Percentiles rank a stretch among this genome's conserved stretches.
Conservation (phyloP, 2,329 filamentous ascomycete species). For the Penicillium sp. region DNA sequence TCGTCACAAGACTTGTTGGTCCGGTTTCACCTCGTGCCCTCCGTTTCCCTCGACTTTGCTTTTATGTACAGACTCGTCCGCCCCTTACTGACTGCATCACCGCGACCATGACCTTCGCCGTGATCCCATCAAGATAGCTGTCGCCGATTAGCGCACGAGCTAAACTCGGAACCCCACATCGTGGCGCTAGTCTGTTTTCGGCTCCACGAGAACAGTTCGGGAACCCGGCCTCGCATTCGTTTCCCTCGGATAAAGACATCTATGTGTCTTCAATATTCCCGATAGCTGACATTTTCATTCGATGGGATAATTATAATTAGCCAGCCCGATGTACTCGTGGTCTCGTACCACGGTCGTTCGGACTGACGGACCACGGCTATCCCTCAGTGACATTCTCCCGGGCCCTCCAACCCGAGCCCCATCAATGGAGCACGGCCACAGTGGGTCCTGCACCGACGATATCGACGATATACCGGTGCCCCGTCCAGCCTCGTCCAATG, state of each 20-base stretch:
- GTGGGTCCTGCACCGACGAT: slow-evolving; percentile 1
- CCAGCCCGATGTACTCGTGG: too few relatives aligned
- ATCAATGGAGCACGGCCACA: not conserved
- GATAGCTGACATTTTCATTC: too few relatives aligned
- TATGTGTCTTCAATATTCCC: too few relatives aligned
- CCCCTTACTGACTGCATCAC: too few relatives aligned
- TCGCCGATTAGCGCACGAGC: slow-evolving; percentile 10
- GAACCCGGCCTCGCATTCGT: not conserved
- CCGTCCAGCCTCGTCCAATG: slow-evolving; percentile 9
- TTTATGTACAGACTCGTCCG: too few relatives aligned
- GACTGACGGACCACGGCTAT: slow-evolving; percentile 18
- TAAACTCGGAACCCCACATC: slow-evolving; percentile 21
- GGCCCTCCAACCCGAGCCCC: slow-evolving; percentile 9
- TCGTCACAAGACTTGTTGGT: not conserved
- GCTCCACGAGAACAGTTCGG: slow-evolving; percentile 21
- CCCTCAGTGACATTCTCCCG: slow-evolving; percentile 18
- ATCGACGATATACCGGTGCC: not conserved
- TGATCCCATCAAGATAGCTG: not conserved
- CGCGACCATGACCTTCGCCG: too few relatives aligned
- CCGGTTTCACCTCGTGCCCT: not conserved
- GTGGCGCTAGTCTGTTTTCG: slow-evolving; percentile 7
- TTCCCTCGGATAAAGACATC: slow-evolving; percentile 11
- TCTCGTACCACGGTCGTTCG: not conserved
- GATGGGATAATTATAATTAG: too few relatives aligned
- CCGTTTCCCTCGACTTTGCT: too few relatives aligned